A percentile compares a stretch with the other conserved stretches of the same genome.
Conservation (phyloP, 108 stramenopile genomes). For the Fistulifera pelliculosa region DNA sequence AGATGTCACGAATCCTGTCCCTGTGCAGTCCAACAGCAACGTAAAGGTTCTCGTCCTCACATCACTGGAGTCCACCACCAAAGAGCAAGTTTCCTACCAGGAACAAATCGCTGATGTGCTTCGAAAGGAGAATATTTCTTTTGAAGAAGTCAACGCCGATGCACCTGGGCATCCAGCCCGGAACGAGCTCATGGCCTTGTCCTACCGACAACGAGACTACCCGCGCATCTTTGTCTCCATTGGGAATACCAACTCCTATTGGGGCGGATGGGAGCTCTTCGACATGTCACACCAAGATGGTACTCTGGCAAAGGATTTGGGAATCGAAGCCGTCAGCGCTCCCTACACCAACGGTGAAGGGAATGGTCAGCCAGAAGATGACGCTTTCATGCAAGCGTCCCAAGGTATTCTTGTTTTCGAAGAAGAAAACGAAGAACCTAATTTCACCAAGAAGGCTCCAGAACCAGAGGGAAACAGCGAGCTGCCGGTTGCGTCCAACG, state of each 20-base stretch:
- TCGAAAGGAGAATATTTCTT: neutral
- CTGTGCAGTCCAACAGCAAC: neutral
- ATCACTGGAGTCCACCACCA: constrained; percentile 1
- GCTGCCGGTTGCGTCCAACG: neutral
- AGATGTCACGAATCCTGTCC: neutral
- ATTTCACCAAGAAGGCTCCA: neutral
- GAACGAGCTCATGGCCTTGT: constrained; percentile 46
- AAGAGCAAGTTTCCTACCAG: constrained; percentile 4
- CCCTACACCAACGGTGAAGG: neutral
- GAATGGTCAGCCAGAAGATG: neutral
- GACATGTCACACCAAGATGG: neutral
- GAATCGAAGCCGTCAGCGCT: neutral
- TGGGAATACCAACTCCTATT: neutral
- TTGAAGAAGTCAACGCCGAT: neutral
- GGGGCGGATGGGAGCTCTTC: constrained; percentile 7
- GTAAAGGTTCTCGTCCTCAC: constrained; percentile 3
- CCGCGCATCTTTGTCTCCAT: constrained; percentile 65
- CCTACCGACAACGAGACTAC: constrained; percentile 53
- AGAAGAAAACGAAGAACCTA: neutral
- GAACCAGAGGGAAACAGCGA: neutral
- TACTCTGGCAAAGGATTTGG: constrained; percentile 2
- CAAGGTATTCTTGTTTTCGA: constrained; percentile 8
- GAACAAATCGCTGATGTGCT: neutral
- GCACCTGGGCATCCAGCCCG: constrained; percentile 11
- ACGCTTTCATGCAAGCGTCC: constrained; percentile 6